A percentile compares a stretch with the other conserved stretches of the same genome.
Conservation (phyloP, 345 rosid genomes). For the Pugionium dolabratum region DNA sequence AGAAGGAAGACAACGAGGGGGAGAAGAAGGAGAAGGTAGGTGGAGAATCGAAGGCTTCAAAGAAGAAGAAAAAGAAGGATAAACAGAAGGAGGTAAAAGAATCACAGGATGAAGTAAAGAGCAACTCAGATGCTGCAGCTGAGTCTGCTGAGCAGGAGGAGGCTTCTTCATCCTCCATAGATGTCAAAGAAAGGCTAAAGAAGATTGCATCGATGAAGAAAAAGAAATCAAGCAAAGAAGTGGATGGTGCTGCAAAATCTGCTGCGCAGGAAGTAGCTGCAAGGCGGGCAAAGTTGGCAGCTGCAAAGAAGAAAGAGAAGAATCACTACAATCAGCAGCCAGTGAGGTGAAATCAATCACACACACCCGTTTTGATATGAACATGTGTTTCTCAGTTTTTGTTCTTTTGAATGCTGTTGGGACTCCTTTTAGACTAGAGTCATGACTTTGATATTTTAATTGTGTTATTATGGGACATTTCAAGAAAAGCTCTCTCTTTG, state of each 20-base stretch:
- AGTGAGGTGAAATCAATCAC: constrained; percentile 47
- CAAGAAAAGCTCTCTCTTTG: constrained; percentile 10
- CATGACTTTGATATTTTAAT: constrained; percentile 23
- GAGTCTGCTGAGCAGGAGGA: constrained; percentile 42
- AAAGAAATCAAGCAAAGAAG: constrained; percentile 79
- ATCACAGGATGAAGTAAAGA: constrained; percentile 41
- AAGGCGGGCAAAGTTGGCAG: constrained; percentile 65
- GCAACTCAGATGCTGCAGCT: constrained; percentile 38
- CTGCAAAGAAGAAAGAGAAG: constrained; percentile 88
- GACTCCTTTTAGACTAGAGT: constrained; percentile 13
- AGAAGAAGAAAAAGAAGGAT: constrained; percentile 45
- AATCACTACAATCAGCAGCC: constrained; percentile 82
- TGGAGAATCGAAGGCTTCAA: constrained; percentile 41
- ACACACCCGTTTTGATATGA: constrained; percentile 28
- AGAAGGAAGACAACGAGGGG: constrained; percentile 46
- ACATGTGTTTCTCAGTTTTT: constrained; percentile 28
- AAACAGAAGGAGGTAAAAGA: constrained; percentile 44
- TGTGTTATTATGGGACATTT: constrained; percentile 17
- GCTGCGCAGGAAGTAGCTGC: constrained; percentile 81
- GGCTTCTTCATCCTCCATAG: constrained; percentile 44
- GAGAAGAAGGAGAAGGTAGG: constrained; percentile 33
- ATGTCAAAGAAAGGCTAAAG: constrained; percentile 68
- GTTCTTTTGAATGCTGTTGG: constrained; percentile 30
- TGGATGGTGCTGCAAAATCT: constrained; percentile 63
- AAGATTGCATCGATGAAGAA: constrained; percentile 60